These are phyloP conservation scores for Monosporascus ibericus DNA, from an alignment of 2,329 filamentous ascomycete species.

Conservation along the genomic window DNA sequence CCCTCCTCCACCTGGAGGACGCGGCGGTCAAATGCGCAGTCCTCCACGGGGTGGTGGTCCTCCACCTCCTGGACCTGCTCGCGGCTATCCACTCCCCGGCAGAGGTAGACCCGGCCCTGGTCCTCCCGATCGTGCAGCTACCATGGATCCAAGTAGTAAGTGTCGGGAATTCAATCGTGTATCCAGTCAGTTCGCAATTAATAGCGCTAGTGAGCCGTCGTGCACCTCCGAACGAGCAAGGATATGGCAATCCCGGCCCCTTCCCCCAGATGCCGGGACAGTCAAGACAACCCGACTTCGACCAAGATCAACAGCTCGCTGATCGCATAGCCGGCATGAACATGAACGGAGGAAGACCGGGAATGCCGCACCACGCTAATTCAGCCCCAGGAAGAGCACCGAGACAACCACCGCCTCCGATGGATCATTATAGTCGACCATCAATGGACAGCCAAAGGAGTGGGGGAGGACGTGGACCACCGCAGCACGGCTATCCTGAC, in stretches of 20 bases:
- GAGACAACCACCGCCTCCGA: slow-evolving; percentile 23
- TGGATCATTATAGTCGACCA: slow-evolving; percentile 30
- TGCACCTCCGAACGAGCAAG: slow-evolving; percentile 23
- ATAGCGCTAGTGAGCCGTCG: slow-evolving; percentile 15
- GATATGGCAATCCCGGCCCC: slow-evolving; percentile 29
- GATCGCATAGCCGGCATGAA: slow-evolving; percentile 36
- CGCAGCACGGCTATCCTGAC: slow-evolving; percentile 30
- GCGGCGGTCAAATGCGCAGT: slow-evolving; percentile 39
- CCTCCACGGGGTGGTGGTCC: slow-evolving; percentile 23
- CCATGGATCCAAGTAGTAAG: slow-evolving; percentile 31
- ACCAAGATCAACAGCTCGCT: slow-evolving; percentile 35
- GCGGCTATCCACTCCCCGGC: slow-evolving; percentile 19
- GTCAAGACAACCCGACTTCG: slow-evolving; percentile 31
- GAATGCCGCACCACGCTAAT: slow-evolving; percentile 20
- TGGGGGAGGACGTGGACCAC: slow-evolving; percentile 27
- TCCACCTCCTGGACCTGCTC: slow-evolving; percentile 17
- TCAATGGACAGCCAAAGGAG: slow-evolving; percentile 28
- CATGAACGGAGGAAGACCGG: slow-evolving; percentile 25
- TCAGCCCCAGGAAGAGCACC: slow-evolving; percentile 26
- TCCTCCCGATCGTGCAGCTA: slow-evolving; percentile 30
- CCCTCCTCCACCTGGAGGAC: slow-evolving; percentile 35
- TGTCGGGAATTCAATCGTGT: too few relatives aligned
- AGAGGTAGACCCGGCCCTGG: slow-evolving; percentile 35
- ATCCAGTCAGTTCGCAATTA: slow-evolving; percentile 6
- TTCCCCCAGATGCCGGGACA: slow-evolving; percentile 39